A percentile compares a stretch with the other conserved stretches of the same genome.
Evolutionary conservation across 2,329 filamentous ascomycete genomes (phyloP).

Genomic region (Monilinia fructicola): DNA sequence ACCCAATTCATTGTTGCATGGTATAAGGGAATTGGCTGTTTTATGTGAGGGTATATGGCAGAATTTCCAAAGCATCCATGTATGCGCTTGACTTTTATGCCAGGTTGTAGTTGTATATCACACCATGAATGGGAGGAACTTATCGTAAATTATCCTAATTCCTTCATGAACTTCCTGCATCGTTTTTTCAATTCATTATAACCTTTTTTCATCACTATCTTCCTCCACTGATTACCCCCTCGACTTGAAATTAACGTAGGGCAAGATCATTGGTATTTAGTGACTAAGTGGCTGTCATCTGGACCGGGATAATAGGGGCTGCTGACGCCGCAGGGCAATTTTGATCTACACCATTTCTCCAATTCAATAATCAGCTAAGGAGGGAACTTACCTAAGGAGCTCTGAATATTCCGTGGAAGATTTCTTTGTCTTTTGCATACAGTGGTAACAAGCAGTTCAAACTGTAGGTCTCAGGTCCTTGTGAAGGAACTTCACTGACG

Average conservation of each 20-base stretch:
- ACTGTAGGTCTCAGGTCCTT: not conserved
- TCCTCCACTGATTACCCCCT: not conserved
- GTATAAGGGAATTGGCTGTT: no score
- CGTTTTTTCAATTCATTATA: not conserved
- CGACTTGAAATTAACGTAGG: no score
- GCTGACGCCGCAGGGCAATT: not conserved
- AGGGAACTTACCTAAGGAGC: not conserved
- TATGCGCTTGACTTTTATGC: not conserved
- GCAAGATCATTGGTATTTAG: not conserved
- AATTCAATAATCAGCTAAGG: not conserved
- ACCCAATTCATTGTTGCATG: no score
- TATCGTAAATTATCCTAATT: not conserved
- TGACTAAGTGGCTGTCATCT: not conserved
- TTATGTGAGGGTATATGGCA: no score
- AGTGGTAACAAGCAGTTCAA: not conserved
- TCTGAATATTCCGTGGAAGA: not conserved
- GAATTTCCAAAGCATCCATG: not conserved
- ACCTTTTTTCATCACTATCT: not conserved
- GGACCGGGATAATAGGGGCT: not conserved
- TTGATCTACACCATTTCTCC: not conserved
- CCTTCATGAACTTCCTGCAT: not conserved
- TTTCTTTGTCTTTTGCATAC: not conserved
- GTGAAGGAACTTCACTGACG: not conserved
- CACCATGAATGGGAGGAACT: not conserved
- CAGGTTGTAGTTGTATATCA: not conserved